Evolutionary conservation across 306 rosid genomes (phyloP).

Genomic region (Cicer arietinum): DNA sequence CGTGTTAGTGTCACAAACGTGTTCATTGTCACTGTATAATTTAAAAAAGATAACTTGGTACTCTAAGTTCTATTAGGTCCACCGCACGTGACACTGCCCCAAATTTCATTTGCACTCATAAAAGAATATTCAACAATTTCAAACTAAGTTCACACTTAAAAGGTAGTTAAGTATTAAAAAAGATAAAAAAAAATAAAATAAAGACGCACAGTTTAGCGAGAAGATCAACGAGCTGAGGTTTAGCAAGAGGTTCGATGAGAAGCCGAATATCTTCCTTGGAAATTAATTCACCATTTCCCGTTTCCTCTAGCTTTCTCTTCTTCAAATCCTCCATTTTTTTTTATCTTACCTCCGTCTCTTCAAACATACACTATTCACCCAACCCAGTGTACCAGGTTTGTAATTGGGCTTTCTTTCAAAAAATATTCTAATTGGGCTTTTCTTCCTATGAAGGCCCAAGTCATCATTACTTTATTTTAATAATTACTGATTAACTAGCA

Average conservation of each 20-base stretch:
- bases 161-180: neutral
- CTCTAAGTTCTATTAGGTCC: neutral
- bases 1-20: too few relatives aligned
- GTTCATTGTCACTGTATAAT: too few relatives aligned
- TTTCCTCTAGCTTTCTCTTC: constrained; percentile 75
- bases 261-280: constrained; percentile 64
- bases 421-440: neutral
- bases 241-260: constrained; percentile 72
- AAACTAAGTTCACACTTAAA: neutral
- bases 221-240: constrained; percentile 77
- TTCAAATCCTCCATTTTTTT: constrained; percentile 68
- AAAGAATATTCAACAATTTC: constrained; percentile 1
- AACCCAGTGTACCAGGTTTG: too few relatives aligned
- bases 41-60: neutral
- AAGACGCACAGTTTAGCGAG: constrained; percentile 70
- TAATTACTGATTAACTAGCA: too few relatives aligned
- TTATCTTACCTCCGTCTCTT: neutral
- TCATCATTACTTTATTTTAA: too few relatives aligned
- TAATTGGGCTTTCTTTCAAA: neutral
- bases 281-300: constrained; percentile 38
- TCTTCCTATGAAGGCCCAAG: neutral
- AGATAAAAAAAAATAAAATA: neutral
- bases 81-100: neutral
- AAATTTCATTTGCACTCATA: too few relatives aligned
- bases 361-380: neutral